phyloP scores from a whole-genome alignment of 371 early-diverging fungal genomes.

The Actinomortierella ambigua region DNA sequence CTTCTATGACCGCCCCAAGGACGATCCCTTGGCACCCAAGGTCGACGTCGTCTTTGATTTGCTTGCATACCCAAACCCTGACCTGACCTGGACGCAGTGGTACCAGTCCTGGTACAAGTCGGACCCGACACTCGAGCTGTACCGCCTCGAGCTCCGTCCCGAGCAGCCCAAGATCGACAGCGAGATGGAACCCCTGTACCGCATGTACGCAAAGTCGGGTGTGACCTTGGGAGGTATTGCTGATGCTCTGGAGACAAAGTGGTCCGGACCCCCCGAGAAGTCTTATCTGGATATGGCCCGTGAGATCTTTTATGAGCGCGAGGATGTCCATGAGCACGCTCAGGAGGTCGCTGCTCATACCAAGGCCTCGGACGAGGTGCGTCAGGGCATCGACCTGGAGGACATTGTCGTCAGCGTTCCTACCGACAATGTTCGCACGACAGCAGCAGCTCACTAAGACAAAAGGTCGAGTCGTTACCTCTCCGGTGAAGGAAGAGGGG shows the following conservation, averaged over 20 bases:
- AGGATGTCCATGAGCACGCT: conserved; percentile 27
- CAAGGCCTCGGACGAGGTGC: conserved; percentile 22
- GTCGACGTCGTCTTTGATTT: conserved; percentile 44
- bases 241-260: conserved; percentile 28
- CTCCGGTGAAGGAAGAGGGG: no score
- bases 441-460: no score
- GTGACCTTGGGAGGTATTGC: conserved; percentile 34
- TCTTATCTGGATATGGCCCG: conserved; percentile 36
- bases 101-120: conserved; percentile 25
- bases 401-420: conserved; percentile 39
- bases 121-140: conserved; percentile 31
- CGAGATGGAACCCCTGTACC: conserved; percentile 32
- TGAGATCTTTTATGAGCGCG: conserved; percentile 39
- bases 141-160: conserved; percentile 32
- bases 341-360: conserved; percentile 24
- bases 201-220: conserved; percentile 39
- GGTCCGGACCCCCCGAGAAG: conserved; percentile 27
- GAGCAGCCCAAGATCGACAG: conserved; percentile 41
- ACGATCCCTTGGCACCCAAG: conserved; percentile 14
- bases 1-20: conserved; percentile 19
- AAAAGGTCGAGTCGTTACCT: no score
- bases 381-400: conserved; percentile 22
- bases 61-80: conserved; percentile 29
- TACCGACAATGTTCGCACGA: conserved; percentile 2
- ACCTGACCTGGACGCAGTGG: conserved; percentile 37